phyloP scores from a whole-genome alignment of 495 filamentous ascomycete genomes.

The Bacidia rubella region DNA sequence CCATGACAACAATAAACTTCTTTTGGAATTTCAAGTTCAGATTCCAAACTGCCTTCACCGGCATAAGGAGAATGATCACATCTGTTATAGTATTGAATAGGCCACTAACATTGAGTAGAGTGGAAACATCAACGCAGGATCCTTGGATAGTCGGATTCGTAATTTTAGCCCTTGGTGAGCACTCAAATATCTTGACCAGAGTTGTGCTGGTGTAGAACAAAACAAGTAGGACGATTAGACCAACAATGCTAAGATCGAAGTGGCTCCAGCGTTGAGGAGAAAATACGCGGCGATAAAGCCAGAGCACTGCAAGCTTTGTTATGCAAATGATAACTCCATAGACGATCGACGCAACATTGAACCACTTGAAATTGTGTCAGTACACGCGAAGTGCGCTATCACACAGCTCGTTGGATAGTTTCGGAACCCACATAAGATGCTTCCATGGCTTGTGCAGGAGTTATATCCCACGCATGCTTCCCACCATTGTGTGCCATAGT shows the following conservation, averaged over 20 bases:
- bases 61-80: slow-evolving; percentile 25
- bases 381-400: slow-evolving; percentile 10
- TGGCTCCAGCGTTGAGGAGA: slow-evolving; percentile 19
- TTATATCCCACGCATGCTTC: slow-evolving; percentile 25
- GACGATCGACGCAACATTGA: slow-evolving; percentile 23
- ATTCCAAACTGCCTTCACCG: slow-evolving; percentile 25
- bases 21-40: slow-evolving; percentile 18
- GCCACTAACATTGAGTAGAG: slow-evolving; percentile 23
- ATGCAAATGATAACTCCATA: slow-evolving; percentile 26
- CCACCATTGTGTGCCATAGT: slow-evolving; percentile 19
- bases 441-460: too few species aligned
- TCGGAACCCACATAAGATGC: too few species aligned
- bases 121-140: slow-evolving; percentile 22
- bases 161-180: slow-evolving; percentile 21
- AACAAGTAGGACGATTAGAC: slow-evolving; percentile 22
- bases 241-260: slow-evolving; percentile 23
- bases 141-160: slow-evolving; percentile 21
- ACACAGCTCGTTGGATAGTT: too few species aligned
- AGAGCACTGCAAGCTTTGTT: slow-evolving; percentile 29
- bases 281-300: slow-evolving; percentile 30
- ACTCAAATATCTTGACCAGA: slow-evolving; percentile 26
- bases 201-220: slow-evolving; percentile 23
- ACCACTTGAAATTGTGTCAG: slow-evolving; percentile 14
- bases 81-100: slow-evolving; percentile 27
- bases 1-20: slow-evolving; percentile 22